Conservation (phyloP, 1,139 yeast species). For the Diutina scorzettiae region DNA sequence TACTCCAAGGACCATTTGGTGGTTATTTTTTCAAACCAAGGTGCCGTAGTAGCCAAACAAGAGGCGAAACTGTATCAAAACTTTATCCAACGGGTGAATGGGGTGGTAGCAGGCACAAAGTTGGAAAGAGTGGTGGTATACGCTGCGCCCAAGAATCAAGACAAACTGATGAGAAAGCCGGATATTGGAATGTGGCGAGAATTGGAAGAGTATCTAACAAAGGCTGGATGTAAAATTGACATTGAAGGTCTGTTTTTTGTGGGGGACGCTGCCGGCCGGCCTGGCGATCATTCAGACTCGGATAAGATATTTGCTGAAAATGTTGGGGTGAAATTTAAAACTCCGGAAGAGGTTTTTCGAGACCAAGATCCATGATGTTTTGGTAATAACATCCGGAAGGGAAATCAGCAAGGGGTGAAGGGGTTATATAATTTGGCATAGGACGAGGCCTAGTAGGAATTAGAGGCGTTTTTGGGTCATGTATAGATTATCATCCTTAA, state of each 20-base stretch:
- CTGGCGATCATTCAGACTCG: slow-evolving; percentile 63
- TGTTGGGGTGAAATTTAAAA: slow-evolving; percentile 38
- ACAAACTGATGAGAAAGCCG: slow-evolving; percentile 52
- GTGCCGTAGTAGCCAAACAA: slow-evolving; percentile 35
- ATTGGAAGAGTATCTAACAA: slow-evolving; percentile 25
- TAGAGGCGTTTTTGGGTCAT: too few species aligned
- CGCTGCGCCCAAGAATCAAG: slow-evolving; percentile 47
- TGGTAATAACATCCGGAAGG: too few species aligned
- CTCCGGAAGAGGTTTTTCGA: slow-evolving; percentile 55
- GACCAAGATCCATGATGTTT: slow-evolving; percentile 1
- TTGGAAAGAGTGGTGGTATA: slow-evolving; percentile 36
- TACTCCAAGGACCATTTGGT: slow-evolving; percentile 21
- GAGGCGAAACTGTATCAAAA: slow-evolving; percentile 38
- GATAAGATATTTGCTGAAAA: slow-evolving; percentile 59
- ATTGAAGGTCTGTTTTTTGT: slow-evolving; percentile 47
- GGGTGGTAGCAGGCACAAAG: slow-evolving; percentile 18
- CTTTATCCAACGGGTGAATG: slow-evolving; percentile 32
- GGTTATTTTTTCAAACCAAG: slow-evolving; percentile 82
- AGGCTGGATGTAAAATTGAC: slow-evolving; percentile 18
- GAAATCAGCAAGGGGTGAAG: too few species aligned
- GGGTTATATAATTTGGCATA: too few species aligned
- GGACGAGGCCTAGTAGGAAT: too few species aligned
- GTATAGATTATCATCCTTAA: too few species aligned
- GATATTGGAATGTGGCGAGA: slow-evolving; percentile 56
- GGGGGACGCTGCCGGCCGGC: slow-evolving; percentile 96